Base-by-base conservation (phyloP, 2,329 filamentous ascomycete species). In the Colletotrichum tropicale region DNA sequence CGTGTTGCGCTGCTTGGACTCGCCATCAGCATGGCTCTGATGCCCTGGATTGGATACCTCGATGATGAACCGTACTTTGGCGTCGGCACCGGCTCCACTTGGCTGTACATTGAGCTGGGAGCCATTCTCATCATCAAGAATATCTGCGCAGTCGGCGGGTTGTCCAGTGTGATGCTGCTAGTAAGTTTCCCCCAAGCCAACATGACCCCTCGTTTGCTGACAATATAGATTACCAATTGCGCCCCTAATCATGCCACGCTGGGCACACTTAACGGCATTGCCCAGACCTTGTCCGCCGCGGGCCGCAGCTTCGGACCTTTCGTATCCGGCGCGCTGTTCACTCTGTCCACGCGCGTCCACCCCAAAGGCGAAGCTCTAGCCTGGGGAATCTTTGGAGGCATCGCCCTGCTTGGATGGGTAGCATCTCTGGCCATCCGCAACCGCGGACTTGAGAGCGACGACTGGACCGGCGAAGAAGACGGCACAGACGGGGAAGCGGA, bases 271-370 rank as follows among this genome's bases (percentile, higher is more conserved):
- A 98, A 99, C 81, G 97, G 97, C 12, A 90, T 98, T 36, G 97
- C 97, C 0, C 97, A 99, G 84, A 98, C 96, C 0, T 91, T 99
- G 1, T 98, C 95, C 0, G 97, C 97, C 0, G 95, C 95, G 0
- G 97, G 97, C 10, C 93, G 97, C 75, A 96, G 96, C 58, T 91
- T 95, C 1, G 97, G 97, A 0, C 97, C 97, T 0, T 96, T 98
- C 78, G 87, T 98, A 1, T 97, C 96, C 0, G 97, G 97, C 0
- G 93, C 93, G 1, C 87, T 99, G 0, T 99, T 98, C 83, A 95
- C 95, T 0, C 87, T 96, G 1, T 93, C 95, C 0, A 93, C 92
- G 0, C 89, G 91, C 65, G 89, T 98, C 7, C 87, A 89, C 13
- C 94, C 93, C 4, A 97, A 96, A 81, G 96, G 97, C 2, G 96